Percentiles rank a stretch among this genome's conserved stretches.
Evolutionary conservation across 805 yeast species (phyloP).

Genomic region (Maudiozyma bulderi): DNA sequence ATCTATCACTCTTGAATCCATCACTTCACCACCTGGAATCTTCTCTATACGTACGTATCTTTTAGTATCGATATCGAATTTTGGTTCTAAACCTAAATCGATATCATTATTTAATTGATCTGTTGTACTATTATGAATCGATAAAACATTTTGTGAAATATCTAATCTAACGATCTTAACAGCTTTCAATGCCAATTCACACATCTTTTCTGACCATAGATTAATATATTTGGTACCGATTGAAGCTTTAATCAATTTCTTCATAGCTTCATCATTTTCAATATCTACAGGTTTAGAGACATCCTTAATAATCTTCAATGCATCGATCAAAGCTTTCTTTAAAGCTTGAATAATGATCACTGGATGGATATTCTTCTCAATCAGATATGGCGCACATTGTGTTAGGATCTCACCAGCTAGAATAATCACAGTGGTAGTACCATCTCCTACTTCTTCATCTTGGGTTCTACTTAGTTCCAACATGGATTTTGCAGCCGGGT

Average conservation of each 20-base stretch:
- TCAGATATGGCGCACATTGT: slow-evolving; percentile 80
- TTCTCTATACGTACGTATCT: slow-evolving; percentile 90
- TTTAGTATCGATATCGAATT: slow-evolving; percentile 83
- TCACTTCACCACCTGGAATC: slow-evolving; percentile 96
- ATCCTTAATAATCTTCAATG: slow-evolving; percentile 73
- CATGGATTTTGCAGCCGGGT: slow-evolving; percentile 99
- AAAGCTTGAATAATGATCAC: slow-evolving; percentile 92
- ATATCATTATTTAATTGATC: too few relatives aligned
- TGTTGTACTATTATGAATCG: slow-evolving; percentile 28
- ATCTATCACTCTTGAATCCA: slow-evolving; percentile 76
- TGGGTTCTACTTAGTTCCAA: slow-evolving; percentile 93
- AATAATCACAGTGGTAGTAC: slow-evolving; percentile 94
- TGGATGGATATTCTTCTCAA: slow-evolving; percentile 93
- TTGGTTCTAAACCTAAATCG: slow-evolving; percentile 25
- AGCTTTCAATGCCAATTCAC: slow-evolving; percentile 76
- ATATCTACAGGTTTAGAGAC: slow-evolving; percentile 80
- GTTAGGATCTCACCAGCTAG: slow-evolving; percentile 95
- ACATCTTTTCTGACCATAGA: slow-evolving; percentile 87
- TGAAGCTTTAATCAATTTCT: slow-evolving; percentile 74
- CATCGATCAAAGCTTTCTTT: slow-evolving; percentile 83
- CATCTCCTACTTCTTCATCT: slow-evolving; percentile 98
- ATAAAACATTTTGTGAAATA: slow-evolving; percentile 26
- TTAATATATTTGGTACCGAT: slow-evolving; percentile 93
- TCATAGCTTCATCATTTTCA: slow-evolving; percentile 77
- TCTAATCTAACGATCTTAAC: slow-evolving; percentile 72